Percentiles rank a stretch among this genome's conserved stretches.
Conservation (phyloP, 129 eudicot species). For the Flaveria robusta region DNA sequence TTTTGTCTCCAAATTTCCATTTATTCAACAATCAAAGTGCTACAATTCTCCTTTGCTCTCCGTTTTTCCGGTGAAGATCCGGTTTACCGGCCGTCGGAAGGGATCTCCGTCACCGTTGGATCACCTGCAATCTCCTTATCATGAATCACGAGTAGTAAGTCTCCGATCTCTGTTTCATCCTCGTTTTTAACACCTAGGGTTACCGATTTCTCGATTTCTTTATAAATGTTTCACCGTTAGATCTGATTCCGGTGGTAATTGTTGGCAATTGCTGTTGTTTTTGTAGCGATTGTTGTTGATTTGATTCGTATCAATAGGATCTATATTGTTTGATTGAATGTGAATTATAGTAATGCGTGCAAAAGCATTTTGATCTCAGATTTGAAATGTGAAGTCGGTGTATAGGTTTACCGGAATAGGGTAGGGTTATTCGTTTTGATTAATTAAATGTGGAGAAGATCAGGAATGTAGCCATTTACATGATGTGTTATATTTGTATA, state of each 20-base stretch:
- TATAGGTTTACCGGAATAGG: background rate
- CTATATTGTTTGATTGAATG: background rate
- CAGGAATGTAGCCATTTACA: background rate
- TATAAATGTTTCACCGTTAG: background rate
- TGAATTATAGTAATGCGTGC: too few relatives aligned
- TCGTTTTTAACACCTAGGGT: background rate
- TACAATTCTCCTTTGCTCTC: constrained; percentile 10
- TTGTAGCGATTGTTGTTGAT: constrained; percentile 14
- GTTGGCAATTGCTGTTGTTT: background rate
- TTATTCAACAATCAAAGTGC: constrained; percentile 1
- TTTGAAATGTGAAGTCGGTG: background rate
- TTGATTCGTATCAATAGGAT: constrained; percentile 16
- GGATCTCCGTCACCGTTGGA: too few relatives aligned
- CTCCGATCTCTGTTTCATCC: constrained; percentile 2
- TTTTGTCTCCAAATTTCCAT: background rate
- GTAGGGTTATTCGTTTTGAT: background rate
- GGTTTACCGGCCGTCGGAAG: too few relatives aligned
- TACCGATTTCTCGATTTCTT: background rate
- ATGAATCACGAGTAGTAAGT: constrained; percentile 40
- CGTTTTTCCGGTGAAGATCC: constrained; percentile 29
- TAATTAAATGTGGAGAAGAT: background rate
- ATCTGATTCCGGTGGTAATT: constrained; percentile 5
- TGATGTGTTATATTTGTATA: too few relatives aligned
- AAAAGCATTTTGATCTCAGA: background rate
- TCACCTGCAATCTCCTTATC: constrained; percentile 22